phyloP scores from a whole-genome alignment of 2,329 filamentous ascomycete genomes.

The Calonectria henricotiae region DNA sequence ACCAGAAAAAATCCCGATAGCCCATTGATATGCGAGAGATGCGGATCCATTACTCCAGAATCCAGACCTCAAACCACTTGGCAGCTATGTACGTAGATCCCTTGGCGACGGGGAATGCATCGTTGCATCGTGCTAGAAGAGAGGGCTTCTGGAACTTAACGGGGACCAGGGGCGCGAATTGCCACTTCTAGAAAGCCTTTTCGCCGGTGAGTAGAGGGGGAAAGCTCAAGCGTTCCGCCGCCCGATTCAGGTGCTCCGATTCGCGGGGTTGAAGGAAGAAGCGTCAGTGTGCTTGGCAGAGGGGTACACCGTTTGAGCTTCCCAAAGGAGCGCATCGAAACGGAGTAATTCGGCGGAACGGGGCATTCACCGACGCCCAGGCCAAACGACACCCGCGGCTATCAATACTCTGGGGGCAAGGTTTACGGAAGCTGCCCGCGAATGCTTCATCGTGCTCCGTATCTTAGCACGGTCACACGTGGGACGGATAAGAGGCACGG shows the following conservation, averaged over 20 bases:
- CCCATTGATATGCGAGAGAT: conserved; percentile 1
- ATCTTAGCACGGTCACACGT: conserved; percentile 17
- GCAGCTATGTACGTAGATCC: conserved; percentile 13
- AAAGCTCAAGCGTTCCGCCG: background rate
- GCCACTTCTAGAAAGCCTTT: conserved; percentile 12
- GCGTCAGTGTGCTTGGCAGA: conserved; percentile 9
- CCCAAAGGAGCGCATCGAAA: conserved; percentile 12
- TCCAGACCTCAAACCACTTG: background rate
- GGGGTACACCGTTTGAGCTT: conserved; percentile 2
- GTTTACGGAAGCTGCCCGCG: conserved; percentile 31
- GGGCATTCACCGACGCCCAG: conserved; percentile 19
- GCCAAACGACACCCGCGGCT: conserved; percentile 28
- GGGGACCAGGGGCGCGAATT: background rate
- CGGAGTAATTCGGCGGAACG: conserved; percentile 14
- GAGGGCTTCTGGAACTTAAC: conserved; percentile 15
- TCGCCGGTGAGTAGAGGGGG: background rate
- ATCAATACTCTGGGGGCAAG: conserved; percentile 11
- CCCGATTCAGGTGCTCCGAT: conserved; percentile 14
- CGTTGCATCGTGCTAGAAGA: conserved; percentile 4
- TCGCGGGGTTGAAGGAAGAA: conserved; percentile 7
- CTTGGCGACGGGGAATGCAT: conserved; percentile 13
- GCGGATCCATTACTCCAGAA: background rate
- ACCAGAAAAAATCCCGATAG: background rate
- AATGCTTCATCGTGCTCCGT: conserved; percentile 4
- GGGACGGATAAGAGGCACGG: conserved; percentile 20